Conservation (phyloP, 306 rosid species). For the Vigna nakashimae region DNA sequence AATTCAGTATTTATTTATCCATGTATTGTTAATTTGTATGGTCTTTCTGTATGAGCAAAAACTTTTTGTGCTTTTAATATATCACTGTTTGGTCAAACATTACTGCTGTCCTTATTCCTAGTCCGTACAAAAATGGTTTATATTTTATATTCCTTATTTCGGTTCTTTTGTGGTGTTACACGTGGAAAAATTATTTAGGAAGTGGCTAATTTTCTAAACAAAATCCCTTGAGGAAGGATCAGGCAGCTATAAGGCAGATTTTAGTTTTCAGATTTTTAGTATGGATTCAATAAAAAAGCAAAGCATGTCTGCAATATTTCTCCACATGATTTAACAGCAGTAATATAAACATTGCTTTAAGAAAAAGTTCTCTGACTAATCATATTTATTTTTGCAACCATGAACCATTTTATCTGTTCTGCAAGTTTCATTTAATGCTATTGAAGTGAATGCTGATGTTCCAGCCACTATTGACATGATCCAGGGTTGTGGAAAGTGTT, state of each 20-base stretch:
- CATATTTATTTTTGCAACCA: neutral
- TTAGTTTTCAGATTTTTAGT: neutral
- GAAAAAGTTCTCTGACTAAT: neutral
- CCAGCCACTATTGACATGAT: conserved; percentile 8
- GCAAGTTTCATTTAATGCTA: neutral
- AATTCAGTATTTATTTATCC: neutral
- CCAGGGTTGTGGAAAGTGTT: conserved; percentile 83
- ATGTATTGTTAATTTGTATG: neutral
- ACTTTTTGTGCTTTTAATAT: neutral
- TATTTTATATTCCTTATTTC: neutral
- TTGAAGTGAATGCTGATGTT: conserved; percentile 3
- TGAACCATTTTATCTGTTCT: neutral
- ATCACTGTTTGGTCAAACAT: conserved; percentile 3
- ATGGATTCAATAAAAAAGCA: neutral
- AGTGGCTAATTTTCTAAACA: neutral
- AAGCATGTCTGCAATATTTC: neutral
- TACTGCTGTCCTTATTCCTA: neutral
- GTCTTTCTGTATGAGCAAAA: neutral
- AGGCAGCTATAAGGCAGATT: neutral
- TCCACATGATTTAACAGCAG: neutral
- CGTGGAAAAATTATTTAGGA: neutral
- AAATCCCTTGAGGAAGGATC: neutral
- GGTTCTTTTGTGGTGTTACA: too few species aligned
- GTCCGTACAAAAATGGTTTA: neutral
- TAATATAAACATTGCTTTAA: neutral